These are phyloP conservation scores for Camellia lanceoleosa DNA, from an alignment of 148 eudicot genomes.

Conservation along the genomic window DNA sequence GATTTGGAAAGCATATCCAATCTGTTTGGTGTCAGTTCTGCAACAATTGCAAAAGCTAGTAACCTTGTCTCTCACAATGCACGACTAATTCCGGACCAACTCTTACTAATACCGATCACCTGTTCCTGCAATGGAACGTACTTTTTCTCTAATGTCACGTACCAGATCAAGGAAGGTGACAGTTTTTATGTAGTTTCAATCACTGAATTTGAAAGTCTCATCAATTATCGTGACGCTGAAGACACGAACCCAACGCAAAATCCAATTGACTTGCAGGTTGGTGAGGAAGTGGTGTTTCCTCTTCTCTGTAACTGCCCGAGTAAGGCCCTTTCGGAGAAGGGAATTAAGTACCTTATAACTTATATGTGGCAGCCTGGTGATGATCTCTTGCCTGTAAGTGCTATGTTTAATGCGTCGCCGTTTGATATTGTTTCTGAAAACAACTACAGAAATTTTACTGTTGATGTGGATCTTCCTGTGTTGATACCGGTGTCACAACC, in stretches of 20 bases:
- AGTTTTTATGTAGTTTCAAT: constrained; percentile 33
- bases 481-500: constrained; percentile 33
- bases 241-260: constrained; percentile 34
- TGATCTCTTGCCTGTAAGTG: constrained; percentile 26
- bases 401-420: constrained; percentile 28
- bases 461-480: constrained; percentile 38
- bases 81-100: constrained; percentile 31
- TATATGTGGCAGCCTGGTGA: constrained; percentile 44
- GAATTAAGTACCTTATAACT: constrained; percentile 30
- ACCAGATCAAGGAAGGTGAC: constrained; percentile 30
- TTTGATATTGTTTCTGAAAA: constrained; percentile 26
- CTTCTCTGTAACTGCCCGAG: constrained; percentile 39
- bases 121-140: constrained; percentile 36
- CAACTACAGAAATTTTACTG: constrained; percentile 37
- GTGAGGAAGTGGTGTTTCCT: constrained; percentile 31
- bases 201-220: constrained; percentile 33
- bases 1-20: constrained; percentile 31
- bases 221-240: constrained; percentile 24
- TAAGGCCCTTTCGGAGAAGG: constrained; percentile 12
- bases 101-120: constrained; percentile 34
- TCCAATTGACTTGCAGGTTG: constrained; percentile 31
- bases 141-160: constrained; percentile 35
- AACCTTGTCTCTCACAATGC: constrained; percentile 21
- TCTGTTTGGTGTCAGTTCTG: constrained; percentile 34
- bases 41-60: constrained; percentile 27